Evolutionary conservation across 257 asterid species (phyloP), one percentile per base, ranked within the genome.

Genomic region (Scutellaria galericulata): DNA sequence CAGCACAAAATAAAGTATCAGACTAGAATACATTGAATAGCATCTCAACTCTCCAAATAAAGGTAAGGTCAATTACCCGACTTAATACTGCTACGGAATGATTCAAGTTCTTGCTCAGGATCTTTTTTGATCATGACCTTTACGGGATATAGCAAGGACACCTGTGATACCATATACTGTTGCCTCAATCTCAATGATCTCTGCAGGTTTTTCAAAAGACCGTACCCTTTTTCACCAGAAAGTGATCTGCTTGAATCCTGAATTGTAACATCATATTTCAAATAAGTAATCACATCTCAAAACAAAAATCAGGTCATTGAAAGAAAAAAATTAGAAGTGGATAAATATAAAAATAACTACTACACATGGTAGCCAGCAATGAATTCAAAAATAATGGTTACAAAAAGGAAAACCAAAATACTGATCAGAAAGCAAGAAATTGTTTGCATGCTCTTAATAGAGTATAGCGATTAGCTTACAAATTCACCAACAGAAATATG

Each of bases 91-190:
- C 83, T 84, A 63, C 89, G 79, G 77, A 89, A 90, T 59, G 95
- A 90, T 81, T 89, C 98, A 72, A 90, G 89, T 78, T 93, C 98
- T 77, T 86, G 98, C 77, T 90, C 97, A 55, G 80, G 87, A 63
- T 85, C 67, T 73, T 76, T 92, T 46, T 88, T 87, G 53, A 75
- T 61, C 58, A 84, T 83, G 66, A 87, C 77, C 83, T 90, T 94
- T 76, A 94, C 95, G 2, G 99, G 97, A 81, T 89, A 91, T 52
- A 94, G 88, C 80, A 84, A 78, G 50, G 89, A 87, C 80, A 93
- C 86, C 79, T 90, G 98, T n/a, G 97, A 86, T 57, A 90, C 85
- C 96, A 89, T 82, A 73, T 71, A 77, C 27, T 83, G 96, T 56
- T 89, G 97, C 76, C 96, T 91, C 75, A 65, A 42, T 81, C 92